Conservation (phyloP, 2,329 filamentous ascomycete species). For the Aspergillus sp. region DNA sequence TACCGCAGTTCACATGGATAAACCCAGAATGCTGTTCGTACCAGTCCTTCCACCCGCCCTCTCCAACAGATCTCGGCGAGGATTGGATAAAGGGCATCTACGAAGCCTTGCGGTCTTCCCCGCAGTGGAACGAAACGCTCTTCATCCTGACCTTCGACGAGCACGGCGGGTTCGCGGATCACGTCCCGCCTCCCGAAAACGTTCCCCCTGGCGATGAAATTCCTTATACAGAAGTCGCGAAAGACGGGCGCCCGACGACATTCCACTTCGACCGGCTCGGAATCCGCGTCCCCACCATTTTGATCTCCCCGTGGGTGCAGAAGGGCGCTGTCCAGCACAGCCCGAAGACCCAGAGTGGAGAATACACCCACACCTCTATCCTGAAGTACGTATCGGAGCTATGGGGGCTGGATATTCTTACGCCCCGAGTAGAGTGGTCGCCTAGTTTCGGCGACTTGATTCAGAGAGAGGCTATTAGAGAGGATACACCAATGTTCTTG, state of each 20-base stretch:
- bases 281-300: constrained; percentile 36
- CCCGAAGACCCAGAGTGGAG: constrained; percentile 32
- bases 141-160: constrained; percentile 45
- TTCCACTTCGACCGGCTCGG: constrained; percentile 43
- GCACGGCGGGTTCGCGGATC: constrained; percentile 44
- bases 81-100: constrained; percentile 44
- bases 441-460: constrained; percentile 40
- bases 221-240: constrained; percentile 30
- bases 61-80: constrained; percentile 39
- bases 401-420: constrained; percentile 40
- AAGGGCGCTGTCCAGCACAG: constrained; percentile 39
- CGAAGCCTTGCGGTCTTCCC: constrained; percentile 40
- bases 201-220: constrained; percentile 38
- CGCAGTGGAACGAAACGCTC: constrained; percentile 44
- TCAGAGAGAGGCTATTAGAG: constrained; percentile 19
- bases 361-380: constrained; percentile 42
- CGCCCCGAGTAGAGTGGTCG: constrained; percentile 45
- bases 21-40: constrained; percentile 43
- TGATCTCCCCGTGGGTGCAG: constrained; percentile 36
- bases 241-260: constrained; percentile 23
- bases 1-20: constrained; percentile 67
- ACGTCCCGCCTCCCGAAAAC: constrained; percentile 39
- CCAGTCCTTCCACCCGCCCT: constrained; percentile 42
- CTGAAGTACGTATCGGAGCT: constrained; percentile 44
- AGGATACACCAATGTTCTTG: constrained; percentile 27